phyloP scores from a whole-genome alignment of 371 early-diverging fungal genomes.

The Blakeslea trispora region DNA sequence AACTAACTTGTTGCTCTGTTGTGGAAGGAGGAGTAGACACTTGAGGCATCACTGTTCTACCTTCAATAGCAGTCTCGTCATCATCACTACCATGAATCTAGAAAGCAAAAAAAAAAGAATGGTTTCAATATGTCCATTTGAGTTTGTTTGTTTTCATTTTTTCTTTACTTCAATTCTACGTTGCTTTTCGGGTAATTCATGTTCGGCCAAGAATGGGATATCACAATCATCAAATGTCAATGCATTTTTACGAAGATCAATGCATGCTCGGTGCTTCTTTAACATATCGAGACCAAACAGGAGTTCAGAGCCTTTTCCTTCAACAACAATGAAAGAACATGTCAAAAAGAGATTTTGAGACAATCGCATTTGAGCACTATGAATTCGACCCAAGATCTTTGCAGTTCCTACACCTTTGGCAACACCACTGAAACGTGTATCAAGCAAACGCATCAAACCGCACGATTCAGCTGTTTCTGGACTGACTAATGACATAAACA shows the following conservation, averaged over 20 bases:
- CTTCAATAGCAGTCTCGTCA: conserved; percentile 43
- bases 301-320: conserved; percentile 89
- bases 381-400: conserved; percentile 93
- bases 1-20: neutral
- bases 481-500: conserved; percentile 57
- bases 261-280: conserved; percentile 83
- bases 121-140: too few relatives aligned
- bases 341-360: conserved; percentile 70
- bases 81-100: conserved; percentile 45
- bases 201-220: conserved; percentile 89
- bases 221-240: conserved; percentile 81
- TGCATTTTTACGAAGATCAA: conserved; percentile 84
- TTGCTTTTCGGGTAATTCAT: conserved; percentile 82
- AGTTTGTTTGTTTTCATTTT: neutral
- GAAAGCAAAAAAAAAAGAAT: too few relatives aligned
- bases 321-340: conserved; percentile 93
- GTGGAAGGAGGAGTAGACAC: conserved; percentile 36
- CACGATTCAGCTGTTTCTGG: conserved; percentile 85
- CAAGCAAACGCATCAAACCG: conserved; percentile 87
- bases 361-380: conserved; percentile 84
- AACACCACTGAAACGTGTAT: conserved; percentile 87
- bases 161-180: conserved; percentile 47
- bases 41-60: conserved; percentile 35
- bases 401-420: conserved; percentile 96
- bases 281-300: conserved; percentile 97